These are phyloP conservation scores for Cladosporium sp. DNA, from an alignment of 2,329 filamentous ascomycete genomes.

Conservation along the genomic window DNA sequence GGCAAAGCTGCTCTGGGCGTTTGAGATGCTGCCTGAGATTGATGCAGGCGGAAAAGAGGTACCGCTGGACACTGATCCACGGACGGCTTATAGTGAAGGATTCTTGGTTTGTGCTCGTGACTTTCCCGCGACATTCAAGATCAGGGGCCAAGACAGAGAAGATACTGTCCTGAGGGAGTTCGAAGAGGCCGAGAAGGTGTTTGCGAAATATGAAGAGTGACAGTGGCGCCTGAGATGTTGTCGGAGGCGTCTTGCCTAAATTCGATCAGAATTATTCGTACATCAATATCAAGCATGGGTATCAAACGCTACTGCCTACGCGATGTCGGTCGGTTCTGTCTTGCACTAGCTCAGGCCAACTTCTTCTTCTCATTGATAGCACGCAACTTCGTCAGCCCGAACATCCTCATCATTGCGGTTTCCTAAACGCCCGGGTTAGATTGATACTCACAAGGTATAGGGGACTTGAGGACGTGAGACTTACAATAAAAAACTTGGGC, in stretches of 20 bases:
- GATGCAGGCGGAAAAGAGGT: background rate
- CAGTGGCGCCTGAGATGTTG: background rate
- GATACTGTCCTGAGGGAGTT: slow-evolving; percentile 21
- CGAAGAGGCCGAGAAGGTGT: slow-evolving; percentile 15
- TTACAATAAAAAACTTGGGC: slow-evolving; percentile 36
- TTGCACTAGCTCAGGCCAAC: background rate
- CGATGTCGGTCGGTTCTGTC: too few species aligned
- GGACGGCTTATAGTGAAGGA: slow-evolving; percentile 22
- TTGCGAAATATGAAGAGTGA: slow-evolving; percentile 15
- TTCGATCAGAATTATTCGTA: too few species aligned
- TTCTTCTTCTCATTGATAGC: background rate
- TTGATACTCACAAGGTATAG: background rate
- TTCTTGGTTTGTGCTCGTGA: slow-evolving; percentile 24
- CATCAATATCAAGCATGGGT: too few species aligned
- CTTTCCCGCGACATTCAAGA: slow-evolving; percentile 17
- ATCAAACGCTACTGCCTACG: too few species aligned
- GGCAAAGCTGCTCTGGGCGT: slow-evolving; percentile 46
- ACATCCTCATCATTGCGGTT: slow-evolving; percentile 10
- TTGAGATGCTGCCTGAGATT: slow-evolving; percentile 26
- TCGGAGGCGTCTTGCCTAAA: background rate
- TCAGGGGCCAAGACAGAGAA: slow-evolving; percentile 14
- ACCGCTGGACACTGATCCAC: slow-evolving; percentile 16
- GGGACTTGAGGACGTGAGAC: slow-evolving; percentile 4
- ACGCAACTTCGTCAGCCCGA: slow-evolving; percentile 3
- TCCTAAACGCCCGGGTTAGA: background rate